These are phyloP conservation scores for Trichopus zeylanicus DNA, from an alignment of 116 monocot species.

Conservation along the genomic window DNA sequence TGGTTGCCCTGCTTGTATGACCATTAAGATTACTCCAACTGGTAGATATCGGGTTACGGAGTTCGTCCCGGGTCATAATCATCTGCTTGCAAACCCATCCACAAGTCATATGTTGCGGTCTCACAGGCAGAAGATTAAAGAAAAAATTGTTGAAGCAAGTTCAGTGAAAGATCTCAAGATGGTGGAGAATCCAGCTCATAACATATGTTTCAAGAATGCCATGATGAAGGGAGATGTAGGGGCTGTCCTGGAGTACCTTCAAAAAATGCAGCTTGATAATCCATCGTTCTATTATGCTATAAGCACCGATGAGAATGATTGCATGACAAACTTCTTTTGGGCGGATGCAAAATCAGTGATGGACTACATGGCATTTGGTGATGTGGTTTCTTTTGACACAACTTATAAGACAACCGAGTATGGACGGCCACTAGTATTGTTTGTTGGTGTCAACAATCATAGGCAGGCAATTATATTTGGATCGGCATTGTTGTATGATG, in stretches of 20 bases:
- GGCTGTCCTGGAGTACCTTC: constrained; percentile 28
- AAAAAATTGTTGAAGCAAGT: constrained; percentile 5
- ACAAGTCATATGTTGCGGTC: constrained; percentile 17
- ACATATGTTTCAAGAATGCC: not conserved
- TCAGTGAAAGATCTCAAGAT: not conserved
- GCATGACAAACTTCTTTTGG: constrained; percentile 1
- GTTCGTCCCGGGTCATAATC: constrained; percentile 43
- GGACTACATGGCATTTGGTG: constrained; percentile 8
- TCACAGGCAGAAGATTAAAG: constrained; percentile 27
- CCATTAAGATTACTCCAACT: constrained; percentile 25
- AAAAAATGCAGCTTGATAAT: constrained; percentile 6
- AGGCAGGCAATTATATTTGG: not conserved
- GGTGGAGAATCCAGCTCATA: not conserved
- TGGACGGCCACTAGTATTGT: not conserved
- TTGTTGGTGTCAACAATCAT: constrained; percentile 13
- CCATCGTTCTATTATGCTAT: constrained; percentile 6
- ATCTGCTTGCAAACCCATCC: constrained; percentile 19
- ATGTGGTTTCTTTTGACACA: constrained; percentile 14
- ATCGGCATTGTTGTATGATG: constrained; percentile 1
- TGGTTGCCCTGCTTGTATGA: constrained; percentile 42
- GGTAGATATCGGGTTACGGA: constrained; percentile 35
- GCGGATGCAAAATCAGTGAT: constrained; percentile 1
- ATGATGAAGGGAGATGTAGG: constrained; percentile 22
- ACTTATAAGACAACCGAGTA: not conserved
- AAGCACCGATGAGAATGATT: constrained; percentile 1